These are phyloP conservation scores for Begonia peltatifolia DNA, from an alignment of 306 rosid species.

Conservation along the genomic window DNA sequence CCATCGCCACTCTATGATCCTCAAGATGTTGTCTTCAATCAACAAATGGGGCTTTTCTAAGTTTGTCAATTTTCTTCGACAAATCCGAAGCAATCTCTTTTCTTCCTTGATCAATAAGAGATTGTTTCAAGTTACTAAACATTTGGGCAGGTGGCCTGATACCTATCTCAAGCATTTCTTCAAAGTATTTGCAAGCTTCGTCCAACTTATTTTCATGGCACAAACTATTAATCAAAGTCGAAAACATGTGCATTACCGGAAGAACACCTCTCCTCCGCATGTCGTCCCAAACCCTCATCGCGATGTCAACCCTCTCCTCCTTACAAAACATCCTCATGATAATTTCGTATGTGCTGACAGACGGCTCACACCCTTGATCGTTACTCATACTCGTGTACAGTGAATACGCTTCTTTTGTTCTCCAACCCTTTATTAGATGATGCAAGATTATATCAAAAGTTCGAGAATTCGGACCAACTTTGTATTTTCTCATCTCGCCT, in stretches of 20 bases:
- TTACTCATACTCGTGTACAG: conserved; percentile 47
- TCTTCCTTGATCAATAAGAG: conserved; percentile 43
- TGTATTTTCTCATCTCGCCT: conserved; percentile 46
- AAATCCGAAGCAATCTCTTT: conserved; percentile 22
- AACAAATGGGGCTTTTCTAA: conserved; percentile 42
- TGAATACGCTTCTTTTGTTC: conserved; percentile 43
- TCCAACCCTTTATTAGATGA: conserved; percentile 45
- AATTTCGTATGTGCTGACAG: conserved; percentile 53
- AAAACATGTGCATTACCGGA: conserved; percentile 79
- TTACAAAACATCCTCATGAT: conserved; percentile 76
- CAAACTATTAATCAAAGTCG: conserved; percentile 41
- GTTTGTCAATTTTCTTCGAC: conserved; percentile 33
- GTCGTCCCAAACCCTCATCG: conserved; percentile 47
- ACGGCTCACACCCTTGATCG: conserved; percentile 50
- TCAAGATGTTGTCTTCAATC: conserved; percentile 7
- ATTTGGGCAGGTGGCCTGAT: conserved; percentile 55
- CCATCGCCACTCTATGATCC: too few species aligned
- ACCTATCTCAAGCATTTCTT: conserved; percentile 65
- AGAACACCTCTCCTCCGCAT: conserved; percentile 57
- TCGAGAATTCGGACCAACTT: conserved; percentile 63
- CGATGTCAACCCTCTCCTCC: conserved; percentile 41
- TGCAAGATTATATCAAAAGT: conserved; percentile 58
- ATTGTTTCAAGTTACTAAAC: conserved; percentile 47
- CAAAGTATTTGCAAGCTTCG: conserved; percentile 64
- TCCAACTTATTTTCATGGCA: conserved; percentile 50